Percentiles rank a stretch among this genome's conserved stretches.
These are phyloP conservation scores for Xylariaceae sp. DNA, from an alignment of 2,329 filamentous ascomycete species.

Conservation along the genomic window DNA sequence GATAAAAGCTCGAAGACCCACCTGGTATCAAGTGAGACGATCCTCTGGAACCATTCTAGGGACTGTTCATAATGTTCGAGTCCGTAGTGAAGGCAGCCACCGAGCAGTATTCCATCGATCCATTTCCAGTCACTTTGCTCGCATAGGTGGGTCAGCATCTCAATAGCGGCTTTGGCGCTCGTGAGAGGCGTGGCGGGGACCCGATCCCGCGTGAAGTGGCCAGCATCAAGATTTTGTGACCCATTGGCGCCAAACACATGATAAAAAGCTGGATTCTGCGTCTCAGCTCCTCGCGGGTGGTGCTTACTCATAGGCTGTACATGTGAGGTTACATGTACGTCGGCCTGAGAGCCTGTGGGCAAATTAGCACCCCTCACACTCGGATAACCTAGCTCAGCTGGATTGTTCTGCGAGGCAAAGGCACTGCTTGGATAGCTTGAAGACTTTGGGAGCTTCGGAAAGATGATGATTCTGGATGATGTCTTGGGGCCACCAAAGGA, in stretches of 20 bases:
- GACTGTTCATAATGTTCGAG: constrained; percentile 83
- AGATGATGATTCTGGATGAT: constrained; percentile 58
- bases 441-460: constrained; percentile 57
- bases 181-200: constrained; percentile 50
- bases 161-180: constrained; percentile 70
- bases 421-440: constrained; percentile 25
- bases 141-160: constrained; percentile 75
- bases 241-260: constrained; percentile 33
- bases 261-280: constrained; percentile 31
- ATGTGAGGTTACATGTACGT: constrained; percentile 19
- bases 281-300: constrained; percentile 26
- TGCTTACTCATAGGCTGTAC: constrained; percentile 26
- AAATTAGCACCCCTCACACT: constrained; percentile 23
- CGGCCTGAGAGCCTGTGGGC: constrained; percentile 19
- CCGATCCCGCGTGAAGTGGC: constrained; percentile 31
- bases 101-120: constrained; percentile 90
- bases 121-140: constrained; percentile 84
- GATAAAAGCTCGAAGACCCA: constrained; percentile 43
- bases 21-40: constrained; percentile 61
- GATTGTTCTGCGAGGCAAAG: constrained; percentile 28
- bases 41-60: constrained; percentile 74
- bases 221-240: constrained; percentile 23
- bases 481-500: constrained; percentile 45
- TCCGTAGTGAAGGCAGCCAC: constrained; percentile 90
- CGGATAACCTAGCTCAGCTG: constrained; percentile 20